These are phyloP conservation scores for Adenanthera pavonina DNA, from an alignment of 306 rosid genomes.

Conservation along the genomic window DNA sequence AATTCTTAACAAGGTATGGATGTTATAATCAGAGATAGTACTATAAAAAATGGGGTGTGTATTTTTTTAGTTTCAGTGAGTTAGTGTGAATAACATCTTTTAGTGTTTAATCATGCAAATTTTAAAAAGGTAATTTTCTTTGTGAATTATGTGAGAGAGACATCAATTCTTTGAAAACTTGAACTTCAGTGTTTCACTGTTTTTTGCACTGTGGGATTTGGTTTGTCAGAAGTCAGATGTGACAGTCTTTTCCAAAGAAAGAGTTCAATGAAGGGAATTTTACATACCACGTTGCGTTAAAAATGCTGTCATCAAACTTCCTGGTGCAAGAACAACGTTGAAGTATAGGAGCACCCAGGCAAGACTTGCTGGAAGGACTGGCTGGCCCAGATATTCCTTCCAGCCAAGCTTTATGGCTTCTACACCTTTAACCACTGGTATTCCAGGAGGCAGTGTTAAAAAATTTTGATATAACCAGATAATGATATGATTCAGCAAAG, in stretches of 20 bases:
- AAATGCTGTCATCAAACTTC: slow-evolving; percentile 98
- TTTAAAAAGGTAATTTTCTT: not conserved
- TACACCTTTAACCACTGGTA: slow-evolving; percentile 76
- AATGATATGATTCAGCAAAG: not conserved
- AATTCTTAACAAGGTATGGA: not conserved
- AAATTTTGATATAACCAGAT: slow-evolving; percentile 19
- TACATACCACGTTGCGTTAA: slow-evolving; percentile 86
- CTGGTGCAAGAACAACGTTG: slow-evolving; percentile 87
- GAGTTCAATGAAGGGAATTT: slow-evolving; percentile 22
- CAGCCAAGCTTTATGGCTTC: slow-evolving; percentile 96
- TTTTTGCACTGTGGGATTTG: not conserved
- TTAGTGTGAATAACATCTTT: not conserved
- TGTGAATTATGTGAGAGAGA: not conserved
- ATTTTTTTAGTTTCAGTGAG: not conserved
- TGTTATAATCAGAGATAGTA: not conserved
- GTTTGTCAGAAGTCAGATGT: not conserved
- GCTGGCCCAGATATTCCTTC: slow-evolving; percentile 93
- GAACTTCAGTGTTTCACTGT: slow-evolving; percentile 11
- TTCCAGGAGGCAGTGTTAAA: slow-evolving; percentile 36
- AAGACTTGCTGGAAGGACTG: slow-evolving; percentile 97
- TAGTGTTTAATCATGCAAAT: not conserved
- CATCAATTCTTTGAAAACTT: slow-evolving; percentile 9
- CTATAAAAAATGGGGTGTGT: not conserved
- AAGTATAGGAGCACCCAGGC: slow-evolving; percentile 93
- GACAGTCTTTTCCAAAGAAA: not conserved